Percentiles rank a stretch among this genome's conserved stretches.
These are phyloP conservation scores for Aspergillus sp. DNA, from an alignment of 2,329 filamentous ascomycete genomes.

Conservation along the genomic window DNA sequence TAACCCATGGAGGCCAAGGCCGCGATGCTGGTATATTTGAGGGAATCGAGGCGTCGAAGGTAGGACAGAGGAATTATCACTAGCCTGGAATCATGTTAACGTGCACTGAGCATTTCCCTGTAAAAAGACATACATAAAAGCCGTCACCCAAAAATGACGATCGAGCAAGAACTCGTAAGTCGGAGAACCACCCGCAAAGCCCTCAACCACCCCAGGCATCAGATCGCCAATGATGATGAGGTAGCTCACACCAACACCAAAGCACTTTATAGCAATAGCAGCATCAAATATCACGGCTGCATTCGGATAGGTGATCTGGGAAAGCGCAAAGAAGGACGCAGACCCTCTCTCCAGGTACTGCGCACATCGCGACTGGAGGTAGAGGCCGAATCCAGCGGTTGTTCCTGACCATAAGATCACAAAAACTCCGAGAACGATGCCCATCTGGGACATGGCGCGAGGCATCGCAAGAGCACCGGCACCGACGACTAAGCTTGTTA, in stretches of 20 bases:
- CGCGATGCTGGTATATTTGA: conserved; percentile 93
- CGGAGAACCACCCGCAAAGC: conserved; percentile 59
- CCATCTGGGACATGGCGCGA: conserved; percentile 91
- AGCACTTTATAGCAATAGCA: conserved; percentile 95
- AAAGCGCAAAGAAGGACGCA: conserved; percentile 91
- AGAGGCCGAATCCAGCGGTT: conserved; percentile 84
- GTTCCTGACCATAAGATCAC: conserved; percentile 87
- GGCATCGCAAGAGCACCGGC: conserved; percentile 93
- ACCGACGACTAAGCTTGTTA: conserved; percentile 60
- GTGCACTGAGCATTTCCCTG: neutral
- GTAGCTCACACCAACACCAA: conserved; percentile 93
- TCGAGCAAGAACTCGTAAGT: conserved; percentile 69
- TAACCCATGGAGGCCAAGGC: conserved; percentile 91
- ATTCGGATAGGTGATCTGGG: conserved; percentile 93
- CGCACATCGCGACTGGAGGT: conserved; percentile 86
- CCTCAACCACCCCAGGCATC: conserved; percentile 87
- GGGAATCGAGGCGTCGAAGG: conserved; percentile 77
- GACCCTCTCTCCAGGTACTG: conserved; percentile 83
- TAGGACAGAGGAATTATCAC: conserved; percentile 93
- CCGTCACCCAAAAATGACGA: conserved; percentile 94
- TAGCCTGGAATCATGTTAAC: conserved; percentile 46
- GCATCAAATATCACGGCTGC: conserved; percentile 91
- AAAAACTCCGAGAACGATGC: conserved; percentile 71
- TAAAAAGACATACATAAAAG: conserved; percentile 60
- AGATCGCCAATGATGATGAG: conserved; percentile 97